These are phyloP conservation scores for Zymoseptoria passerinii DNA, from an alignment of 2,329 filamentous ascomycete species.

Conservation along the genomic window DNA sequence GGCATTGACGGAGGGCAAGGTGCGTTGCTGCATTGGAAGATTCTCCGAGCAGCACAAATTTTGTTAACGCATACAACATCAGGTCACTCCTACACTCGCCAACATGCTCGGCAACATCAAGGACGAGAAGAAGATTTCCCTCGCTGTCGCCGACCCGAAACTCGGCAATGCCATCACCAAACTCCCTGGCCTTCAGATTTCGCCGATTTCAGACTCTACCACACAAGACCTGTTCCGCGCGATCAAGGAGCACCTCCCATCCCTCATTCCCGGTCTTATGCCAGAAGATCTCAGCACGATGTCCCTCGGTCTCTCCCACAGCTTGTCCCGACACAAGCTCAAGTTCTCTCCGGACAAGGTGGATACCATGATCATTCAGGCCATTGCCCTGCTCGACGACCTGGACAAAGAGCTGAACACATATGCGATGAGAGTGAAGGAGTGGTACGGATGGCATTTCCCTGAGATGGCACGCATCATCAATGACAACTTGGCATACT, in stretches of 20 bases:
- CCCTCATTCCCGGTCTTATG: slow-evolving; percentile 79
- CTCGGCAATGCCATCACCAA: slow-evolving; percentile 86
- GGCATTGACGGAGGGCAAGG: slow-evolving; percentile 80
- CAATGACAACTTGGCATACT: slow-evolving; percentile 93
- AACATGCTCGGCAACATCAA: slow-evolving; percentile 81
- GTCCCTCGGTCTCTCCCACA: slow-evolving; percentile 93
- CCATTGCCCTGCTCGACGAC: slow-evolving; percentile 86
- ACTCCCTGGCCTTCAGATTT: slow-evolving; percentile 77
- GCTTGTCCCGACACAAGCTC: slow-evolving; percentile 91
- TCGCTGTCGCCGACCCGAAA: slow-evolving; percentile 90
- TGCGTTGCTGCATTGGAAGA: slow-evolving; percentile 10
- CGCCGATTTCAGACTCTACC: slow-evolving; percentile 69
- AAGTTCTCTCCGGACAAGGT: slow-evolving; percentile 99
- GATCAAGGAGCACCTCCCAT: slow-evolving; percentile 82
- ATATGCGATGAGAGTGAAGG: slow-evolving; percentile 98
- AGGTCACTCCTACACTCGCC: slow-evolving; percentile 74
- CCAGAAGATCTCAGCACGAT: slow-evolving; percentile 86
- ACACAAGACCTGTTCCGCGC: slow-evolving; percentile 88
- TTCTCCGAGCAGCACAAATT: not conserved
- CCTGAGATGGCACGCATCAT: slow-evolving; percentile 95
- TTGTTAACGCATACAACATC: not conserved
- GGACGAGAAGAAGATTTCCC: slow-evolving; percentile 92
- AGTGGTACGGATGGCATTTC: slow-evolving; percentile 99
- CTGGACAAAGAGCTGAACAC: slow-evolving; percentile 98
- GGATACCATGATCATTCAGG: slow-evolving; percentile 98